These are phyloP conservation scores for Eremochloa ophiuroides DNA, from an alignment of 176 grass and related monocot species.

Conservation along the genomic window DNA sequence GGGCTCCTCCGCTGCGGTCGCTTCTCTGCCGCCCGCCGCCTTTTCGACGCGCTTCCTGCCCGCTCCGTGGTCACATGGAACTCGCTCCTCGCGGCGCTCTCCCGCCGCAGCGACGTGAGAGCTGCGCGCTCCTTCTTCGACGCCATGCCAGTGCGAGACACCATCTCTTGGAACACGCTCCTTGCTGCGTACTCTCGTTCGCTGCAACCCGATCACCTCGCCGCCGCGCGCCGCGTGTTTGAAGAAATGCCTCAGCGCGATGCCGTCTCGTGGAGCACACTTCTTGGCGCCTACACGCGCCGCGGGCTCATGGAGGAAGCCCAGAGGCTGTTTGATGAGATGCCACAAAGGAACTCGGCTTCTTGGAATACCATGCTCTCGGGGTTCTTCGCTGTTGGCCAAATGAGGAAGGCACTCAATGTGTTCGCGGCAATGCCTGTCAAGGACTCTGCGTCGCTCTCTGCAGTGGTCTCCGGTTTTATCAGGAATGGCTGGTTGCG, in stretches of 20 bases:
- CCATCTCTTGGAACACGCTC: slow-evolving; percentile 65
- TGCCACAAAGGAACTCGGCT: slow-evolving; percentile 35
- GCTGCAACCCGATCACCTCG: slow-evolving; percentile 23
- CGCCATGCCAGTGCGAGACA: slow-evolving; percentile 47
- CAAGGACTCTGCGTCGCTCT: slow-evolving; percentile 41
- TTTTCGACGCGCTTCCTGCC: slow-evolving; percentile 60
- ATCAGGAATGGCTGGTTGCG: slow-evolving; percentile 34
- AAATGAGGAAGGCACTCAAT: slow-evolving; percentile 38
- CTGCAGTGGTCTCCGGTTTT: slow-evolving; percentile 43
- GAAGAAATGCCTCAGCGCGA: slow-evolving; percentile 55
- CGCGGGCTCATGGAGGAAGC: slow-evolving; percentile 48
- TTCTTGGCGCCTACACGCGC: slow-evolving; percentile 42
- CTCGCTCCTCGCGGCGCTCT: slow-evolving; percentile 48
- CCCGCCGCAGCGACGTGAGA: slow-evolving; percentile 26
- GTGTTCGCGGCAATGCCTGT: slow-evolving; percentile 52
- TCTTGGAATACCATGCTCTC: slow-evolving; percentile 73
- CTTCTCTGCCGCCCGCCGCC: slow-evolving; percentile 39
- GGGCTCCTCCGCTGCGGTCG: slow-evolving; percentile 44
- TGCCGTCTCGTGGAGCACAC: slow-evolving; percentile 60
- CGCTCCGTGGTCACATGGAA: slow-evolving; percentile 73
- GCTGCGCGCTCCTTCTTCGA: slow-evolving; percentile 44
- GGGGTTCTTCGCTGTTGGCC: slow-evolving; percentile 39
- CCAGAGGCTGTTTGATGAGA: slow-evolving; percentile 42
- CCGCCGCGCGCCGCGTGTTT: slow-evolving; percentile 45
- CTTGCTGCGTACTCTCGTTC: slow-evolving; percentile 40